phyloP scores from a whole-genome alignment of 2,329 filamentous ascomycete species.

The Penicillium crustosum region DNA sequence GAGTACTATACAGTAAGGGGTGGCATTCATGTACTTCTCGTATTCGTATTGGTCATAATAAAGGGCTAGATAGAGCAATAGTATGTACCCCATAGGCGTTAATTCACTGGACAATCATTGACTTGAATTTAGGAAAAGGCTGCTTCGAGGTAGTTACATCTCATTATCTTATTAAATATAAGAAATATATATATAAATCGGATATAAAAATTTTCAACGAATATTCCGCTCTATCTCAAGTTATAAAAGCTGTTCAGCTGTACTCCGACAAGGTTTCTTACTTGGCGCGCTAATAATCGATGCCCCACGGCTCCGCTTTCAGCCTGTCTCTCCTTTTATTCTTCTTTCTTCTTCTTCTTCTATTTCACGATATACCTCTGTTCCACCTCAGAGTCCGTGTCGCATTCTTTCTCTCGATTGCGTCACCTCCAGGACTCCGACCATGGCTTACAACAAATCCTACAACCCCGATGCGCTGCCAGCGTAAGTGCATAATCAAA shows the following conservation, averaged over 20 bases:
- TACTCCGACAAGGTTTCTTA: neutral
- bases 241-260: neutral
- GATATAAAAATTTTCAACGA: neutral
- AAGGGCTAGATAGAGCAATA: neutral
- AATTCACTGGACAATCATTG: neutral
- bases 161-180: neutral
- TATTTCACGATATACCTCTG: neutral
- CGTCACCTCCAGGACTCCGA: constrained; percentile 21
- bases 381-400: neutral
- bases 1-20: too few relatives aligned
- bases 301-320: constrained; percentile 29
- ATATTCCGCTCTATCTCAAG: neutral
- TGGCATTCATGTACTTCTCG: neutral
- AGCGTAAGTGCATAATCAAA: constrained; percentile 60
- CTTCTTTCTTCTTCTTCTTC: neutral
- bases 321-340: constrained; percentile 10
- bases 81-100: neutral
- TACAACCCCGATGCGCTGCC: constrained; percentile 95
- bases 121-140: neutral
- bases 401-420: constrained; percentile 17
- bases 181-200: neutral
- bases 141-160: neutral
- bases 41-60: neutral
- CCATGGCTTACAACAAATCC: constrained; percentile 90
- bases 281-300: constrained; percentile 23